These are phyloP conservation scores for Alternaria sp. DNA, from an alignment of 2,329 filamentous ascomycete species.

Conservation along the genomic window DNA sequence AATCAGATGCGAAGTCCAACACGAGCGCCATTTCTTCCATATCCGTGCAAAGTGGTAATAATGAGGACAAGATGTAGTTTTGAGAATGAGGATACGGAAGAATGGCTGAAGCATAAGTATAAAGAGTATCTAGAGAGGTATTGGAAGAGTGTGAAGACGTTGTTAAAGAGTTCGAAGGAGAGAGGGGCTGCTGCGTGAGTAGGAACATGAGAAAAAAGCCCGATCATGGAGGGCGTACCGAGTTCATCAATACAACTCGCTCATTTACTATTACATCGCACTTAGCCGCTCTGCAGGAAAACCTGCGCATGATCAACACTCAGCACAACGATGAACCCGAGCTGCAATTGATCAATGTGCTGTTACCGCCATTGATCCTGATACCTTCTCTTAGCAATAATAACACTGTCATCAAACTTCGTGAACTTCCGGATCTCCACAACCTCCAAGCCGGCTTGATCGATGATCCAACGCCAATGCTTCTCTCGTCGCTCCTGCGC, in stretches of 20 bases:
- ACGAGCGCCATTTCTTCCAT: not conserved
- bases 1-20: not conserved
- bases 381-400: not conserved
- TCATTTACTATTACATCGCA: not conserved
- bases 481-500: not conserved
- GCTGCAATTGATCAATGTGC: not conserved
- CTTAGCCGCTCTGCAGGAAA: not conserved
- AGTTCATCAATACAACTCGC: not conserved
- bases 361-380: not conserved
- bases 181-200: not conserved
- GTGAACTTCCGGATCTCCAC: not conserved
- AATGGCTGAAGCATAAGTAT: not conserved
- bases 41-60: not conserved
- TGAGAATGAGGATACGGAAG: not conserved
- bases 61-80: rapidly evolving
- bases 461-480: not conserved
- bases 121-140: not conserved
- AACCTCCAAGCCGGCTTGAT: not conserved
- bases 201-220: not conserved
- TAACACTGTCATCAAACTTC: not conserved
- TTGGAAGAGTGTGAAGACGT: not conserved
- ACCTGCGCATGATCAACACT: not conserved
- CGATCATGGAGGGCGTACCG: not conserved
- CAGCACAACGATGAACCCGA: not conserved
- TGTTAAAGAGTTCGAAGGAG: not conserved